Evolutionary conservation across 805 yeast species (phyloP), one percentile per base, ranked within the genome.

Genomic region (Starmerella apicola): DNA sequence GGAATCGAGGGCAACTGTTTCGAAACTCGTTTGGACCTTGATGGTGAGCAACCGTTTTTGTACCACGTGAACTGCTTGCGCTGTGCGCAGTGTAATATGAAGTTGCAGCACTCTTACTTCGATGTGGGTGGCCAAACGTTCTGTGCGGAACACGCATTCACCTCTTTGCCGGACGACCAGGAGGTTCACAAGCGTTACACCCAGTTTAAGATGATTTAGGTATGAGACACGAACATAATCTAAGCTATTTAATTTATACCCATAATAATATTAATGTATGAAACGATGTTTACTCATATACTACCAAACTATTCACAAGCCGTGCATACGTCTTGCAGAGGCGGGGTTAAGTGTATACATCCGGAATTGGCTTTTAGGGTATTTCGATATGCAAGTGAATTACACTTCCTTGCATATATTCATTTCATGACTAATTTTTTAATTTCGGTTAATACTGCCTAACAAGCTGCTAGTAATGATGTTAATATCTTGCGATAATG

Each of bases 1-100:
- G 94, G 93, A 23, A 82, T 91, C 35, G 95, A 88, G 57, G 97
- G 97, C 4, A 75, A 74, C 56, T 88, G 97, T 58, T 68, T 88
- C 31, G 94, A 83, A 52, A 80, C 62, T 1, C 34, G 50, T 6
- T 30, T 41, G 12, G 45, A 43, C n/a, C 32, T 41, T 24, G 41
- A 28, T 13, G 52, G 34, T 23, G 85, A 78, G 52, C 58, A 72
- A 25, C 60, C 64, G 32, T 79, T 78, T 49, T 70, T 84, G 42
- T 86, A 82, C 66, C 97, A 88, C 56, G 61, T 70, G 5, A 58
- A 66, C 18, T 88, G 97, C 58, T 67, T 86, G 51, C 65, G 60
- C 37, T 88, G 97, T 61, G 56, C 62, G 34, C 63, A 66, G 30
- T 86, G 97, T 62, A 39, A 48, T 5, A 44, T 38, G 6, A 41